phyloP scores from a whole-genome alignment of 495 filamentous ascomycete genomes.

The Podospora pseudocomata region DNA sequence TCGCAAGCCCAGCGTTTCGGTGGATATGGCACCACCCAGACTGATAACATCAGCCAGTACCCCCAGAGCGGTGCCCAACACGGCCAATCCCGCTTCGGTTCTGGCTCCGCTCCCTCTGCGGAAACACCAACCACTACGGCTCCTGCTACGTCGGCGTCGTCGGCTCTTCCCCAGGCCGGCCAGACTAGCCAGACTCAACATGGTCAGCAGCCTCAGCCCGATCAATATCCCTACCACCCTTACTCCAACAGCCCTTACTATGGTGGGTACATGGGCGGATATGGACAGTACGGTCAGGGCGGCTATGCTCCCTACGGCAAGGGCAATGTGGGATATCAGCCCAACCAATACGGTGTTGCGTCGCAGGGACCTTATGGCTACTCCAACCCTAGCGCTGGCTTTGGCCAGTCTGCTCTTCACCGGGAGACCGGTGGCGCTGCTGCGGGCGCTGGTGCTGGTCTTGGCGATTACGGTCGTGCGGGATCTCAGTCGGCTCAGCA shows the following conservation, averaged over 20 bases:
- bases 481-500: conserved; percentile 72
- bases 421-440: conserved; percentile 56
- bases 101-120: conserved; percentile 61
- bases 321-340: conserved; percentile 64
- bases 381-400: conserved; percentile 71
- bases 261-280: conserved; percentile 71
- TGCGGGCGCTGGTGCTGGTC: conserved; percentile 36
- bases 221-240: conserved; percentile 71
- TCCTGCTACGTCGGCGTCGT: conserved; percentile 62
- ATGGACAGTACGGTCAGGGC: conserved; percentile 63
- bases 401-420: conserved; percentile 65
- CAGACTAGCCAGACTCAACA: conserved; percentile 59
- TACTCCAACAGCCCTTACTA: conserved; percentile 81
- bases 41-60: conserved; percentile 71
- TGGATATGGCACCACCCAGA: conserved; percentile 70
- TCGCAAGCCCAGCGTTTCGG: conserved; percentile 62
- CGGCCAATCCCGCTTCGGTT: conserved; percentile 29
- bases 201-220: conserved; percentile 47
- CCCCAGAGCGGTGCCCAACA: conserved; percentile 59
- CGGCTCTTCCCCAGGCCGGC: conserved; percentile 47
- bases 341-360: conserved; percentile 71
- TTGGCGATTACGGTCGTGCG: conserved; percentile 72
- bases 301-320: conserved; percentile 78
- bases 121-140: conserved; percentile 74
- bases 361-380: conserved; percentile 74